phyloP scores from a whole-genome alignment of 2,329 filamentous ascomycete genomes.

The Dothistroma pini region DNA sequence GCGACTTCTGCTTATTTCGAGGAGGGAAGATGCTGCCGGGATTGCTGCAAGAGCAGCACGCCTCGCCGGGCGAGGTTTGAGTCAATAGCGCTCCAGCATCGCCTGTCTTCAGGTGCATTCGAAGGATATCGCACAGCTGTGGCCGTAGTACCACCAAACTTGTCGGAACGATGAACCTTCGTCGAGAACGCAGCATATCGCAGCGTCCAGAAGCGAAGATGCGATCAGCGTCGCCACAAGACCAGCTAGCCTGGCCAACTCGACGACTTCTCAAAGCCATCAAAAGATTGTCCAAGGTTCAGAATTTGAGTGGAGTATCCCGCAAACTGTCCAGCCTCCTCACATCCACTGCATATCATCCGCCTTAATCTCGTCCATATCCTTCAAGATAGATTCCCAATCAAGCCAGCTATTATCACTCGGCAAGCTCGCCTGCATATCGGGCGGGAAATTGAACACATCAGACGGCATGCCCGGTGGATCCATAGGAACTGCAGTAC shows the following conservation, averaged over 20 bases:
- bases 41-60: neutral
- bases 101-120: no score
- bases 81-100: neutral
- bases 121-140: no score
- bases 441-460: constrained; percentile 19
- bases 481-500: constrained; percentile 2
- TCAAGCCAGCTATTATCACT: constrained; percentile 32
- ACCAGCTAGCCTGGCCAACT: no score
- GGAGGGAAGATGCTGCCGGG: neutral
- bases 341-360: constrained; percentile 53
- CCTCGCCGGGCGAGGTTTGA: neutral
- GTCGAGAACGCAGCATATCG: no score
- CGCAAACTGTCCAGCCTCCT: no score
- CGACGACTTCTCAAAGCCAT: neutral
- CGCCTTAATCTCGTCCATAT: constrained; percentile 43
- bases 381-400: constrained; percentile 36
- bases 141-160: no score
- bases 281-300: no score
- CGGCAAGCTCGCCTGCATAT: constrained; percentile 22
- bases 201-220: no score
- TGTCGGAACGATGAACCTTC: no score
- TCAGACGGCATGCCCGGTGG: constrained; percentile 8
- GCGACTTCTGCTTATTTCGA: neutral
- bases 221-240: no score
- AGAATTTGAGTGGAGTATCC: neutral